Percentiles rank a stretch among this genome's conserved stretches.
Conservation (phyloP, 768 basidiomycete genomes). For the Cystofilobasidium capitatum region DNA sequence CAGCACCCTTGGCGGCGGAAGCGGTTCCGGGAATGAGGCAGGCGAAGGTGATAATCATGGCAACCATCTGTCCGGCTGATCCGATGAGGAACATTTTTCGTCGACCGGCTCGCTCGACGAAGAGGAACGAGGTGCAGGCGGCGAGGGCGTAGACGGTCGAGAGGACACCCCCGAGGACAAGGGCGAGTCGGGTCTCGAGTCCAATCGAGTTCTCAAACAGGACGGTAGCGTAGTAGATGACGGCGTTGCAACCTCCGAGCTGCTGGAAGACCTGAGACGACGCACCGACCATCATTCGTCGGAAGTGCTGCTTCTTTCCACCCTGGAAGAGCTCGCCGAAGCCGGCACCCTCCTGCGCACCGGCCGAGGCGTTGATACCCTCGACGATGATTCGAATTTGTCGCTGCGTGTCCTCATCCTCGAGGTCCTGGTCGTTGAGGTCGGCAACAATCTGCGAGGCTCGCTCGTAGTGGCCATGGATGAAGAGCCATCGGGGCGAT, state of each 20-base stretch:
- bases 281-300: conserved; percentile 42
- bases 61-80: conserved; percentile 42
- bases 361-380: conserved; percentile 37
- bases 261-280: conserved; percentile 44
- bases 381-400: conserved; percentile 38
- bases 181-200: conserved; percentile 36
- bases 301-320: conserved; percentile 42
- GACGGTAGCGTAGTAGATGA: conserved; percentile 44
- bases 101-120: conserved; percentile 43
- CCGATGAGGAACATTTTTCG: conserved; percentile 44
- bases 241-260: conserved; percentile 42
- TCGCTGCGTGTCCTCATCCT: conserved; percentile 32
- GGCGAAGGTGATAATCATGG: conserved; percentile 38
- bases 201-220: conserved; percentile 41
- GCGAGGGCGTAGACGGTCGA: conserved; percentile 40
- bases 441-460: conserved; percentile 31
- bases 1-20: conserved; percentile 39
- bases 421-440: conserved; percentile 27
- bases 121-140: conserved; percentile 39
- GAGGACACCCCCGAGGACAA: conserved; percentile 41
- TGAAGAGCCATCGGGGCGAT: conserved; percentile 42
- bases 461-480: conserved; percentile 36
- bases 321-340: conserved; percentile 34
- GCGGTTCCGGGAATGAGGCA: conserved; percentile 28
- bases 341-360: conserved; percentile 26